Evolutionary conservation across 2,329 filamentous ascomycete species (phyloP).

Genomic region (Botrytis medusae): DNA sequence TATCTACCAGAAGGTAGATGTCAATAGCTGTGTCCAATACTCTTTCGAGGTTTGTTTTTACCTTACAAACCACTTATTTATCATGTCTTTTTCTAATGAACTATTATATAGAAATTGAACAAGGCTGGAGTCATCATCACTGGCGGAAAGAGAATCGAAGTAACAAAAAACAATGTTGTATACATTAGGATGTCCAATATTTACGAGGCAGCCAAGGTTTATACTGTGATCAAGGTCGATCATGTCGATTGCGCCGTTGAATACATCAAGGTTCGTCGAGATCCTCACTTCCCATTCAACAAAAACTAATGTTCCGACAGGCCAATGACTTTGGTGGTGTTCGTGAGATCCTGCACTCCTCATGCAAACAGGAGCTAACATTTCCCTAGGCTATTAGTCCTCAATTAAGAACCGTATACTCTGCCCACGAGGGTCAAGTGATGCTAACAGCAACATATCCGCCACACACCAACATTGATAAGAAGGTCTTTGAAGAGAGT

Average conservation of each 20-base stretch:
- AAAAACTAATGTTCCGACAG: constrained; percentile 35
- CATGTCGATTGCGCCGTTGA: constrained; percentile 31
- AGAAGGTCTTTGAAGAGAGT: constrained; percentile 42
- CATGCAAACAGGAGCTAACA: not conserved
- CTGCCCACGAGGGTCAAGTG: constrained; percentile 57
- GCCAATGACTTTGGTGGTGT: constrained; percentile 28
- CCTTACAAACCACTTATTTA: not conserved
- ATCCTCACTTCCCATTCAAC: not conserved
- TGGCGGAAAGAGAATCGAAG: constrained; percentile 24
- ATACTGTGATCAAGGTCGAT: constrained; percentile 31
- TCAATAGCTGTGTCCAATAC: constrained; percentile 26
- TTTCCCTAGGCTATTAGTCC: constrained; percentile 38
- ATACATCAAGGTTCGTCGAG: constrained; percentile 32
- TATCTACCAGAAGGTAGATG: constrained; percentile 29
- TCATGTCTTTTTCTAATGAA: constrained; percentile 15
- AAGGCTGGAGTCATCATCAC: constrained; percentile 23
- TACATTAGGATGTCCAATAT: constrained; percentile 33
- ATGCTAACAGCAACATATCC: constrained; percentile 49
- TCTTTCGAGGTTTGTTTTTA: constrained; percentile 30
- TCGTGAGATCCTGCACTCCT: not conserved
- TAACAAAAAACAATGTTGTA: constrained; percentile 25
- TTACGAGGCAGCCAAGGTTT: constrained; percentile 30
- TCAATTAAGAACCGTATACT: constrained; percentile 30
- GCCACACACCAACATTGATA: constrained; percentile 27
- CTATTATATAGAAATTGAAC: constrained; percentile 25